Evolutionary conservation across 2,329 filamentous ascomycete genomes (phyloP), one percentile per base, ranked within the genome.

Genomic region (Cylindrodendrum hubeiense): DNA sequence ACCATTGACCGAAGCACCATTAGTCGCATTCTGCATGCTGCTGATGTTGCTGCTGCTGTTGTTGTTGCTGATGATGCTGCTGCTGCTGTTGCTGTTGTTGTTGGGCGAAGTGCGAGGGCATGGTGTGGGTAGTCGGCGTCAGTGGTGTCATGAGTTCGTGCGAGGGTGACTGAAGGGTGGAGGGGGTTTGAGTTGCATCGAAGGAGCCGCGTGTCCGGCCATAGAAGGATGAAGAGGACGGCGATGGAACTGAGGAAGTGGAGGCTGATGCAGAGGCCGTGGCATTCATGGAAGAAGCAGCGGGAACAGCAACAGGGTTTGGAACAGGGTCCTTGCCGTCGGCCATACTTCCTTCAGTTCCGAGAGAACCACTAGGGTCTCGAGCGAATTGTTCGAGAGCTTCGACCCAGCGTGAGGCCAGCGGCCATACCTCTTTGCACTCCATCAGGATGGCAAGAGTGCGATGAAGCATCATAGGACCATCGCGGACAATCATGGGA

Each of bases 1-100:
- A 21, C 87, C 87, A 75, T 90, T 90, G 43, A 82, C 78, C 65
- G 70, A 46, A 41, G 79, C 73, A 52, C 86, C 88, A 71, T 90
- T 91, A 17, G 80, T 75, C 24, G 82, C 82, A 75, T 88, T 89
- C 54, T 89, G 87, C 73, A 85, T 85, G 82, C 54, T 80, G 79
- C 60, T 88, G 82, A 69, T 87, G 83, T 37, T 63, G 57, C 33
- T 13, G 51, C 12, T 64, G 69, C 3, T 75, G 76, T 30, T 79
- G 76, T 33, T 80, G 80, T 41, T 77, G 77, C 24, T 78, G 78
- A 30, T n/a, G 37, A 3, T 78, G 79, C 30, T 76, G 77, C 47
- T 82, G 81, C 67, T 83, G 75, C 30, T 76, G 77, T 49, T 82
- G 81, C 67, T 83, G 75, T 46, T 78, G 79, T 50, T 81, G 79